phyloP scores from a whole-genome alignment of 441 rosid genomes.

The Erysimum cheiri region DNA sequence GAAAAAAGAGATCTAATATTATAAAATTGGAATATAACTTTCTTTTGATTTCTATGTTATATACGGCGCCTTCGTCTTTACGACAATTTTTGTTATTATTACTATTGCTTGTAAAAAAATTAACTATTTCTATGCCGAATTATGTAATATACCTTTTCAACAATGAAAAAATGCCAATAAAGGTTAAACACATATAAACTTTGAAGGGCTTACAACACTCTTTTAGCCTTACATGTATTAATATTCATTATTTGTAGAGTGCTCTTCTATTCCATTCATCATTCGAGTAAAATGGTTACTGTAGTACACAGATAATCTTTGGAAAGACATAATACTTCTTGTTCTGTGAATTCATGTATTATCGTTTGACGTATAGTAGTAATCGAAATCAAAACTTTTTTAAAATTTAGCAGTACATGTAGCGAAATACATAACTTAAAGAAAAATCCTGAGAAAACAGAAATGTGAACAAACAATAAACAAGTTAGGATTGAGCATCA shows the following conservation, averaged over 20 bases:
- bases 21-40: slow-evolving; percentile 21
- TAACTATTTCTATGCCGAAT: neutral
- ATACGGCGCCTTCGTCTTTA: slow-evolving; percentile 53
- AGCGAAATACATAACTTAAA: slow-evolving; percentile 10
- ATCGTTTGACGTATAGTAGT: neutral
- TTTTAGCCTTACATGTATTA: too few species aligned
- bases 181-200: neutral
- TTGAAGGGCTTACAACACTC: too few species aligned
- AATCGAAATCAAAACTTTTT: slow-evolving; percentile 18
- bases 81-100: slow-evolving; percentile 41
- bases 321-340: neutral
- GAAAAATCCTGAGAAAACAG: neutral
- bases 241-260: too few species aligned
- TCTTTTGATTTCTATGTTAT: slow-evolving; percentile 37
- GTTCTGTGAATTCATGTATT: neutral
- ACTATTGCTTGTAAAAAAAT: neutral
- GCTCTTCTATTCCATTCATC: neutral
- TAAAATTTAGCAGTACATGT: slow-evolving; percentile 5
- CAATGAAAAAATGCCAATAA: neutral
- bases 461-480: neutral
- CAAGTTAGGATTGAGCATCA: slow-evolving; percentile 36
- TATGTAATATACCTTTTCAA: too few species aligned
- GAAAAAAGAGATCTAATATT: neutral
- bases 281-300: too few species aligned
- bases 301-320: neutral